These are phyloP conservation scores for Trichomonas vaginalis DNA, from an alignment of 208 protist species.

Conservation along the genomic window DNA sequence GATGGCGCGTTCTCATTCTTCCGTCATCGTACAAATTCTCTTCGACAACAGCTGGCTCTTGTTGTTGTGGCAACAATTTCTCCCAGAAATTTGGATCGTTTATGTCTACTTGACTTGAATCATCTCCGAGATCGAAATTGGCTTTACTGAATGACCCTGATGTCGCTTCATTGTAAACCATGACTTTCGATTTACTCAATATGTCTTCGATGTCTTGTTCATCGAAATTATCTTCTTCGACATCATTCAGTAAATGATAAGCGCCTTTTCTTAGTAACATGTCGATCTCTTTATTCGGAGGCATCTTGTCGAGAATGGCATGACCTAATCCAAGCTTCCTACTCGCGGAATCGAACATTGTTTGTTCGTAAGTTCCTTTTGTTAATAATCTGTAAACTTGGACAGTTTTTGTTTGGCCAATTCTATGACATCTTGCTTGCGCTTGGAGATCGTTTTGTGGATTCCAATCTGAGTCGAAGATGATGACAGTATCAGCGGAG, in stretches of 20 bases:
- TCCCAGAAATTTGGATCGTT: slow-evolving; percentile 8
- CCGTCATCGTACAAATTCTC: background rate
- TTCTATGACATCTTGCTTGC: slow-evolving; percentile 48
- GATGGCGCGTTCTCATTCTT: background rate
- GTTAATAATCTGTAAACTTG: slow-evolving; percentile 40
- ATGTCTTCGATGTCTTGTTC: slow-evolving; percentile 4
- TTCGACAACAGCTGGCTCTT: background rate
- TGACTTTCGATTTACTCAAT: background rate
- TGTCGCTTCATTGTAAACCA: slow-evolving; percentile 9
- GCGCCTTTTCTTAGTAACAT: background rate
- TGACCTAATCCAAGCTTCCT: slow-evolving; percentile 64
- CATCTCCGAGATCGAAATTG: background rate
- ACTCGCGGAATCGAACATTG: slow-evolving; percentile 60
- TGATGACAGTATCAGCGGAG: slow-evolving; percentile 54
- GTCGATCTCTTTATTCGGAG: background rate
- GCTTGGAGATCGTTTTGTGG: slow-evolving; percentile 73
- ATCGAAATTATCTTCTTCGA: slow-evolving; percentile 5
- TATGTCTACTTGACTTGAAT: background rate
- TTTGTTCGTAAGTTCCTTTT: slow-evolving; percentile 26
- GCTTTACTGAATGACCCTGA: background rate
- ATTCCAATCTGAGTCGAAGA: slow-evolving; percentile 75
- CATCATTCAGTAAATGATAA: slow-evolving; percentile 16
- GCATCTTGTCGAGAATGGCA: slow-evolving; percentile 37
- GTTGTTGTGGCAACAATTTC: background rate
- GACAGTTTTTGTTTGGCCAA: slow-evolving; percentile 45